These are phyloP conservation scores for Yamadazyma sp. DNA, from an alignment of 1,139 yeast genomes.

Conservation along the genomic window DNA sequence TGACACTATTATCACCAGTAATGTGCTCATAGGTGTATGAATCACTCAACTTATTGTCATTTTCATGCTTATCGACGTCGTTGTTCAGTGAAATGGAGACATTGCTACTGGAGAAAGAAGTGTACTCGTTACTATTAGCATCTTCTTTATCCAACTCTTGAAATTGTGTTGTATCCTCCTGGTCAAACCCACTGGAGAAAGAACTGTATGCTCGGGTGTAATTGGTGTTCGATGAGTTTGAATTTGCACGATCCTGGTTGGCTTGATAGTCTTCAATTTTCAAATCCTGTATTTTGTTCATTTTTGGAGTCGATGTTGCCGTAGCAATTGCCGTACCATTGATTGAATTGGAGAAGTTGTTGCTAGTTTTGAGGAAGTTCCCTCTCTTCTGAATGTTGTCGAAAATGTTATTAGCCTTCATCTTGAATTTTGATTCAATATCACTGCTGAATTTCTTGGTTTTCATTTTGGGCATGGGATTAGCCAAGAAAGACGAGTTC, in stretches of 20 bases:
- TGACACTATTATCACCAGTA: conserved; percentile 2
- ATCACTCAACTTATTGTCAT: conserved; percentile 1
- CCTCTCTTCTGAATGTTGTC: conserved; percentile 39
- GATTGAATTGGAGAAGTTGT: conserved; percentile 6
- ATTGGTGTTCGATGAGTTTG: conserved; percentile 10
- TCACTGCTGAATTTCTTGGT: conserved; percentile 34
- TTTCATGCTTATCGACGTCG: neutral
- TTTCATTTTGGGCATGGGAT: conserved; percentile 25
- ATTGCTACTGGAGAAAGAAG: conserved; percentile 20
- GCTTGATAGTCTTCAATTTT: conserved; percentile 13
- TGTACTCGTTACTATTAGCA: conserved; percentile 21
- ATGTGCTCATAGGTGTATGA: conserved; percentile 29
- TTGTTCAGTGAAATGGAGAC: conserved; percentile 2
- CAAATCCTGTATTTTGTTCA: conserved; percentile 17
- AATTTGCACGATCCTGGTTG: conserved; percentile 5
- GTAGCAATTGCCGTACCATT: conserved; percentile 19
- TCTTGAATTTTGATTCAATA: conserved; percentile 36
- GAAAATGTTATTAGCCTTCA: conserved; percentile 42
- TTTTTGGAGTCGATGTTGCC: conserved; percentile 42
- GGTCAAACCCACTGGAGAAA: conserved; percentile 35
- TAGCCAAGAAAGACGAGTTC: conserved; percentile 6
- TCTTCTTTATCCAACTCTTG: conserved; percentile 7
- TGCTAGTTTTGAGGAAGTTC: conserved; percentile 15
- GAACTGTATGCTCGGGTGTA: conserved; percentile 28
- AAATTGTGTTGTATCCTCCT: conserved; percentile 18